phyloP scores from a whole-genome alignment of 805 yeast species.

The Myxozyma melibiosi region DNA sequence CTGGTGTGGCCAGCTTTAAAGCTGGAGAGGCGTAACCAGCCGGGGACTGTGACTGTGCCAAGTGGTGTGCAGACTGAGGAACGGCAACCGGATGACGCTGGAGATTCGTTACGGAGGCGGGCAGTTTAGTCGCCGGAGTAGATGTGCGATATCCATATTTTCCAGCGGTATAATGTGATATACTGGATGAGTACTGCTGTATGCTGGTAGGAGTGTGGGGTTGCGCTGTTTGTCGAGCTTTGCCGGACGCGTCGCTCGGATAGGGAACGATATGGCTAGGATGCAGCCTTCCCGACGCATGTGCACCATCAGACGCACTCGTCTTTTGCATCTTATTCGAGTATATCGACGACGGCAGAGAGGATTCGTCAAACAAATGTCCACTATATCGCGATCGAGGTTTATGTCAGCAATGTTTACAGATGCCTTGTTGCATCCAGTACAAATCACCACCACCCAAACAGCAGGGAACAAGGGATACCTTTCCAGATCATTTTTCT shows the following conservation, averaged over 20 bases:
- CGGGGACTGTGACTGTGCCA: background rate
- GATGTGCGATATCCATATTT: background rate
- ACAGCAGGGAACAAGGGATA: conserved; percentile 38
- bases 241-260: background rate
- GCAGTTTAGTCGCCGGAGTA: background rate
- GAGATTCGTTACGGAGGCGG: background rate
- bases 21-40: background rate
- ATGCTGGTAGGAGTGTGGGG: background rate
- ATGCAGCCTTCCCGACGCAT: background rate
- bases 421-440: background rate
- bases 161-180: conserved; percentile 6
- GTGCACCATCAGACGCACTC: conserved; percentile 3
- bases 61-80: background rate
- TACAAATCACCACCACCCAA: background rate
- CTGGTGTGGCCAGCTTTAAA: background rate
- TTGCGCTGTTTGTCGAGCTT: conserved; percentile 1
- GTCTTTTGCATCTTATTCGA: conserved; percentile 13
- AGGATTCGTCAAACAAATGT: conserved; percentile 39
- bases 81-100: background rate
- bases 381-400: conserved; percentile 32
- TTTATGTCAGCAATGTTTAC: conserved; percentile 5
- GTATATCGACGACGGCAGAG: conserved; percentile 38
- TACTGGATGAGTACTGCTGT: conserved; percentile 1
- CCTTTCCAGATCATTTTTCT: conserved; percentile 55
- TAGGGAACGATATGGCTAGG: background rate